Evolutionary conservation across 345 rosid genomes (phyloP), one percentile per base, ranked within the genome.

Genomic region (Arabis alpina): DNA sequence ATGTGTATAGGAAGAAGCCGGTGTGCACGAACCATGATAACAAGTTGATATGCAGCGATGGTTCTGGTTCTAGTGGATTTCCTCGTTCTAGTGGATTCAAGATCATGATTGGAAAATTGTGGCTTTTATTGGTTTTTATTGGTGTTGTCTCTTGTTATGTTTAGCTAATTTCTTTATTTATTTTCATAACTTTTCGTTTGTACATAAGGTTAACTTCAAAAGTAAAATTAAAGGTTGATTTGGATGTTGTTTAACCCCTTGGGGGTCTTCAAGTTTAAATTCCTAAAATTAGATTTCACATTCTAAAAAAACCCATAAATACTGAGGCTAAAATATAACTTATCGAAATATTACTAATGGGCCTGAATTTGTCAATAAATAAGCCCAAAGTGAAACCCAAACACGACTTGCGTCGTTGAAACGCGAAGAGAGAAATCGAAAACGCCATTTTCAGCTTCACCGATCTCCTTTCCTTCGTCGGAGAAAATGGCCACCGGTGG

Each of bases 401-500:
- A 49, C 10, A 16, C 7, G 60, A 51, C 28, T 23, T 23, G 70
- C 76, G 70, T 55, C 15, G 48, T 12, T 15, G 71, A 72, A 72
- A 73, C 71, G 71, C 66, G 19, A 64, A 64, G 15, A 34, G 61
- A 64, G 23, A 64, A 39, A 39, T 44, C 6, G 19, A 57, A 49
- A 58, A 49, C 50, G 47, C 62, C 16, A 39, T 30, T 28, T 12
- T 49, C 61, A 24, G 8, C 2, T 5, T 34, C 37, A 8, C 60
- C 30, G 39, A 58, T 58, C 54, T 66, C 55, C 15, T 54, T 54
- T 15, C 28, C n/a, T 9, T 64, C 69, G 64, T 15, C 73, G 52
- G 37, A 34, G 69, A 41, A 75, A 48, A 93, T 93, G 98, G 89
- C 91, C 52, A 82, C 76, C 6, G 94, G 96, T 45, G 95, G 97